phyloP scores from a whole-genome alignment of 164 flowering plant species.

The Annona cherimola region DNA sequence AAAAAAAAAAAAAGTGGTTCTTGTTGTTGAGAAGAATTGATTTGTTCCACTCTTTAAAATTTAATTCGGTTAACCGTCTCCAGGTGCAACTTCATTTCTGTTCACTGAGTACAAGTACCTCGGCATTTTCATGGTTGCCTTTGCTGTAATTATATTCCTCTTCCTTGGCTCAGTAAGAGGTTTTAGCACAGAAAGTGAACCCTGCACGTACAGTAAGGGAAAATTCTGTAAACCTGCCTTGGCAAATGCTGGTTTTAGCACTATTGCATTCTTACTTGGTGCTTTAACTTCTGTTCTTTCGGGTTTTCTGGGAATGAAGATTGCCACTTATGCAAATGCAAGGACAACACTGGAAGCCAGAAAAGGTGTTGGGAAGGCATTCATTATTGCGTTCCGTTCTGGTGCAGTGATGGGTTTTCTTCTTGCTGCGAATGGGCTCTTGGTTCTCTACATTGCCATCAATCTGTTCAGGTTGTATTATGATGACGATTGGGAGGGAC shows the following conservation, averaged over 20 bases:
- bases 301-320: constrained; percentile 22
- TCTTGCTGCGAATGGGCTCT: constrained; percentile 21
- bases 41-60: neutral
- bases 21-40: neutral
- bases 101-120: constrained; percentile 18
- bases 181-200: constrained; percentile 14
- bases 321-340: constrained; percentile 20
- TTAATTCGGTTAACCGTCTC: neutral
- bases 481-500: constrained; percentile 24
- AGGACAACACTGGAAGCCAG: constrained; percentile 21
- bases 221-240: constrained; percentile 18
- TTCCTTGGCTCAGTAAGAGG: constrained; percentile 21
- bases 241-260: constrained; percentile 17
- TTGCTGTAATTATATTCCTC: constrained; percentile 14
- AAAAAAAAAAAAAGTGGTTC: neutral
- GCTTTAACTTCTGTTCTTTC: constrained; percentile 19
- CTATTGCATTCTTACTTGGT: constrained; percentile 17
- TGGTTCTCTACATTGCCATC: constrained; percentile 21
- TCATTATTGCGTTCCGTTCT: constrained; percentile 18
- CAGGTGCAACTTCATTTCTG: constrained; percentile 23
- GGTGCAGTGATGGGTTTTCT: constrained; percentile 25
- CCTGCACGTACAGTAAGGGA: constrained; percentile 13
- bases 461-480: constrained; percentile 16
- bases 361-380: constrained; percentile 19
- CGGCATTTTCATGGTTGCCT: constrained; percentile 12